A percentile compares a stretch with the other conserved stretches of the same genome.
These are phyloP conservation scores for Acacia pycnantha DNA, from an alignment of 331 rosid genomes.

Conservation along the genomic window DNA sequence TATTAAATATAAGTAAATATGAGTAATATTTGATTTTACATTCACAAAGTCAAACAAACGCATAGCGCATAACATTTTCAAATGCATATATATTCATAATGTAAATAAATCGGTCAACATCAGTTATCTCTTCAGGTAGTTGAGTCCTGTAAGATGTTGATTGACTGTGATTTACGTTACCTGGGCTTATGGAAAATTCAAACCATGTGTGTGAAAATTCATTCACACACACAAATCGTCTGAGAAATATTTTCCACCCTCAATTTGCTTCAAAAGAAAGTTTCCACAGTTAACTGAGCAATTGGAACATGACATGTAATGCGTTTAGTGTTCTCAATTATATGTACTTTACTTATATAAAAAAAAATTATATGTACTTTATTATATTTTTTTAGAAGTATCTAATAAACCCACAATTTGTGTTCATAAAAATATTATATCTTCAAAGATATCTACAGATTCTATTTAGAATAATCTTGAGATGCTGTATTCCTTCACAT, in stretches of 20 bases:
- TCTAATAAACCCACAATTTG: background rate
- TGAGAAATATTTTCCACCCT: background rate
- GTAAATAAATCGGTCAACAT: background rate
- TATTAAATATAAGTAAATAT: too few species aligned
- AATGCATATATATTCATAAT: background rate
- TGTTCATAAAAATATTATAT: background rate
- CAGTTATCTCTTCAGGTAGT: background rate
- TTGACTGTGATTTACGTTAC: background rate
- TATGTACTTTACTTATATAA: too few species aligned
- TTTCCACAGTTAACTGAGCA: background rate
- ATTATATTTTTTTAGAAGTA: background rate
- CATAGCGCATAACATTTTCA: background rate
- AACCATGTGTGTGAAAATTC: background rate
- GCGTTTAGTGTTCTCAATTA: background rate
- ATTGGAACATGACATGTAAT: background rate
- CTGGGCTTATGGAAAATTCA: background rate
- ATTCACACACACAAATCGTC: background rate
- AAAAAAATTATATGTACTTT: too few species aligned
- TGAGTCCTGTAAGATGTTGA: background rate
- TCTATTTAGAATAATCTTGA: background rate
- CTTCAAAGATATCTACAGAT: background rate
- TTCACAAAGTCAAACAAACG: background rate
- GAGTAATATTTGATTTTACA: background rate
- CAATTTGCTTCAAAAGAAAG: background rate
- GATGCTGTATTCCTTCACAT: background rate